Percentiles rank a stretch among this genome's conserved stretches.
Evolutionary conservation across 371 early-diverging fungal genomes (phyloP).

Genomic region (Sporodiniella umbellata): DNA sequence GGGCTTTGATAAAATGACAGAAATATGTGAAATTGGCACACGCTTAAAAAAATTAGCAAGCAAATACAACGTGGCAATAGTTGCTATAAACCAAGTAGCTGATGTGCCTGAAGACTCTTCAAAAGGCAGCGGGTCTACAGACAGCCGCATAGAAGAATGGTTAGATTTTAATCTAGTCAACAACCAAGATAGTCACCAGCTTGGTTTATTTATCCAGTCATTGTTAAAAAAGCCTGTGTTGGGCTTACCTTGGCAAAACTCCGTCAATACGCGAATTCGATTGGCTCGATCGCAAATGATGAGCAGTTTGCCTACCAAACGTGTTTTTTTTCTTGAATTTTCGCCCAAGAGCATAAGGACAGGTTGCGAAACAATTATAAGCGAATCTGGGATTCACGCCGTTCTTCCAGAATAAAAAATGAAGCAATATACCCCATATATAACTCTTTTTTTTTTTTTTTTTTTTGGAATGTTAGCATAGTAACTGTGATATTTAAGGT

Average conservation of each 20-base stretch:
- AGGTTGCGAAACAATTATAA: slow-evolving; percentile 36
- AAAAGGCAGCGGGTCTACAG: slow-evolving; percentile 2
- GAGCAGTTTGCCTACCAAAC: slow-evolving; percentile 21
- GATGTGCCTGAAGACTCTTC: slow-evolving; percentile 16
- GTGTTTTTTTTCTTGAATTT: slow-evolving; percentile 43
- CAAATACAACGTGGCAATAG: slow-evolving; percentile 58
- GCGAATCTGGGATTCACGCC: slow-evolving; percentile 33
- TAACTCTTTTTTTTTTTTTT: too few species aligned
- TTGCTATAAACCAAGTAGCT: slow-evolving; percentile 49
- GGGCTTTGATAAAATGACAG: slow-evolving; percentile 44
- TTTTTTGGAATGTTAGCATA: too few species aligned
- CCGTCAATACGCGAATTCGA: slow-evolving; percentile 67
- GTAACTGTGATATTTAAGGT: neutral
- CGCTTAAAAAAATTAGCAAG: slow-evolving; percentile 61
- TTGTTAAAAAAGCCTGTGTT: slow-evolving; percentile 60
- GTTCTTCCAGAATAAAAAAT: too few species aligned
- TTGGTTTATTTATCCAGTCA: slow-evolving; percentile 40
- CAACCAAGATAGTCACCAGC: slow-evolving; percentile 12
- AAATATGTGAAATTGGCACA: slow-evolving; percentile 58
- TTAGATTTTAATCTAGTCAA: slow-evolving; percentile 27
- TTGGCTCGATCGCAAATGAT: slow-evolving; percentile 46
- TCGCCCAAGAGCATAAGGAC: slow-evolving; percentile 26
- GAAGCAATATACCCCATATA: neutral
- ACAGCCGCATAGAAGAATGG: slow-evolving; percentile 25
- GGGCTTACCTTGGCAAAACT: slow-evolving; percentile 77